Percentiles rank a stretch among this genome's conserved stretches.
Conservation (phyloP, 106 monocot genomes). For the Hemerocallis citrina region DNA sequence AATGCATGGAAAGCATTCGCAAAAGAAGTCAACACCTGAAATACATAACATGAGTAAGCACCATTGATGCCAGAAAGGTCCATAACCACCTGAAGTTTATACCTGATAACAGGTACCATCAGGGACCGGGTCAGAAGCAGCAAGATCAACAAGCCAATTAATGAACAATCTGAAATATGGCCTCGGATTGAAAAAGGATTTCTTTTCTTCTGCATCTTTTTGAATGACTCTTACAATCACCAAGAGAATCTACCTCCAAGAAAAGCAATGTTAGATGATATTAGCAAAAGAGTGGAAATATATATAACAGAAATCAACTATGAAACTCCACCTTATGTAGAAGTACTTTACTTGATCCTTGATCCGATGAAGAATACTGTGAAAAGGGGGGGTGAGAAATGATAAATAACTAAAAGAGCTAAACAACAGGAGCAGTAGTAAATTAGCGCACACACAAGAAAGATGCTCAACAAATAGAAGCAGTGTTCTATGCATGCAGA, state of each 20-base stretch:
- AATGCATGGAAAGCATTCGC: constrained; percentile 88
- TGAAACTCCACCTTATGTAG: constrained; percentile 48
- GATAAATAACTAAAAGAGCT: no score
- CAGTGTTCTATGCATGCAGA: no score
- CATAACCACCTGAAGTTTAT: constrained; percentile 10
- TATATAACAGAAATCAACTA: neutral
- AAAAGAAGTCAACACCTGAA: constrained; percentile 78
- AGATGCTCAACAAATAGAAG: no score
- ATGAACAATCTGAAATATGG: constrained; percentile 91
- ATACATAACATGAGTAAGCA: neutral
- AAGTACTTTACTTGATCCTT: constrained; percentile 53
- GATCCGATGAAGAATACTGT: constrained; percentile 59
- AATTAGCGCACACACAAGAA: no score
- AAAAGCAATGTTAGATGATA: neutral
- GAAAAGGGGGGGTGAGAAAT: constrained; percentile 11
- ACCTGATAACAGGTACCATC: constrained; percentile 74
- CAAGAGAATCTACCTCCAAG: constrained; percentile 45
- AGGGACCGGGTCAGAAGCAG: constrained; percentile 45
- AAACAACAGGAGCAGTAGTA: no score
- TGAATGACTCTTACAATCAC: constrained; percentile 47
- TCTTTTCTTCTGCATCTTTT: constrained; percentile 91
- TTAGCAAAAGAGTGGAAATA: neutral
- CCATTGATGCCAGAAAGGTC: neutral
- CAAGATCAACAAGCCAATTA: constrained; percentile 77
- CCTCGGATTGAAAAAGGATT: constrained; percentile 68